Evolutionary conservation across 1,139 yeast genomes (phyloP).

Genomic region (Maudiozyma humilis): DNA sequence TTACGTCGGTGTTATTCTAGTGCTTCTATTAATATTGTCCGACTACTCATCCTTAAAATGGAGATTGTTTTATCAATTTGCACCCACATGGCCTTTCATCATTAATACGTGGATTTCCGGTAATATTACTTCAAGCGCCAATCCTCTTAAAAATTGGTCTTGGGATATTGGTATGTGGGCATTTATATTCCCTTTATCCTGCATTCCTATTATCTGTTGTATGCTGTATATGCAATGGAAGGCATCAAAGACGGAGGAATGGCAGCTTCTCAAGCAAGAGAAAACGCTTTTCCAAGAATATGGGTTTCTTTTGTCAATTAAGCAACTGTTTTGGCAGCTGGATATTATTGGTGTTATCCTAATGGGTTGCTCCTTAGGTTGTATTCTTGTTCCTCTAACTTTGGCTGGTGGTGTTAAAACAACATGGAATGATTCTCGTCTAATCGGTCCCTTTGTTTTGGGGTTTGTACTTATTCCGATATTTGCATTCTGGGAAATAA

Average conservation of each 20-base stretch:
- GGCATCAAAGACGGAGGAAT: conserved; percentile 48
- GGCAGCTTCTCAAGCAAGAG: conserved; percentile 31
- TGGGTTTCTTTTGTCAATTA: conserved; percentile 20
- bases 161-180: conserved; percentile 81
- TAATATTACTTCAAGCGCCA: conserved; percentile 38
- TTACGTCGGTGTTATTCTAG: conserved; percentile 52
- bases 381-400: conserved; percentile 43
- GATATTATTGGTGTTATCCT: conserved; percentile 50
- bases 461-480: conserved; percentile 52
- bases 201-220: conserved; percentile 50
- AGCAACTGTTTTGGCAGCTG: conserved; percentile 38
- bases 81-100: conserved; percentile 62
- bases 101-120: conserved; percentile 75
- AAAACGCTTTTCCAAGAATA: conserved; percentile 26
- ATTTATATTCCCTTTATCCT: conserved; percentile 56
- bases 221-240: conserved; percentile 47
- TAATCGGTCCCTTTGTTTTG: conserved; percentile 56
- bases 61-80: conserved; percentile 55
- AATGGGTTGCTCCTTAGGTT: conserved; percentile 44
- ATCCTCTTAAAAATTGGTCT: conserved; percentile 44
- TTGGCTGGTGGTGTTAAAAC: conserved; percentile 50
- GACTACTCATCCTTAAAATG: conserved; percentile 63
- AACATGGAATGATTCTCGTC: conserved; percentile 47
- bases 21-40: conserved; percentile 50
- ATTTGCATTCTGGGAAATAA: conserved; percentile 48